Conservation (phyloP, 163 green algal genomes). For the Scenedesmus sp. region DNA sequence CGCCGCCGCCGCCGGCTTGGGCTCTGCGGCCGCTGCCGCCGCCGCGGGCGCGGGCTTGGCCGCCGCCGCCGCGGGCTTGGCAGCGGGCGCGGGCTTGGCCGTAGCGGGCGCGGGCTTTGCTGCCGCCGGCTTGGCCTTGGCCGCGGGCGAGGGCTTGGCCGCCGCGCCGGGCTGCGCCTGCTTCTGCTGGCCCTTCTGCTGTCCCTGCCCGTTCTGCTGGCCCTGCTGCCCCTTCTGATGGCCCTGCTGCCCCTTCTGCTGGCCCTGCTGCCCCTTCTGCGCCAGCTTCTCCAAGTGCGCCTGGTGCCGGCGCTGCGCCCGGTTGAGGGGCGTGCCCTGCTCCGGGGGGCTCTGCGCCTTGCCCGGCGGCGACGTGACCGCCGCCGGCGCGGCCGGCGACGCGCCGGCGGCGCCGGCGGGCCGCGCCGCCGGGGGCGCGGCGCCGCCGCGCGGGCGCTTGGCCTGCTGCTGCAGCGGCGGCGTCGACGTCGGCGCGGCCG, state of each 20-base stretch:
- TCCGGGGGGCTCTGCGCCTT: background rate
- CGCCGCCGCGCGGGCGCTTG: too few relatives aligned
- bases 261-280: background rate
- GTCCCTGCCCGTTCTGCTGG: background rate
- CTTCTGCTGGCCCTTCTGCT: background rate
- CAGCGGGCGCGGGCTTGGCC: too few relatives aligned
- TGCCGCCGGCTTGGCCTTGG: background rate
- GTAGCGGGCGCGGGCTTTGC: background rate
- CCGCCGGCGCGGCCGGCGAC: too few relatives aligned
- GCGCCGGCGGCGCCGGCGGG: too few relatives aligned
- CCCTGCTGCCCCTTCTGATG: background rate
- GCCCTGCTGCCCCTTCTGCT: background rate
- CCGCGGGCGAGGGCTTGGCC: background rate
- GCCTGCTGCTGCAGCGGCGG: too few relatives aligned
- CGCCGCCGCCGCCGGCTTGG: too few relatives aligned
- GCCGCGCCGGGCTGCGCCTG: background rate
- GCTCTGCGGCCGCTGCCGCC: too few relatives aligned
- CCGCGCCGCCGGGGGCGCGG: too few relatives aligned
- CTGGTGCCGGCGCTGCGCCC: background rate
- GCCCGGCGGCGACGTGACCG: background rate
- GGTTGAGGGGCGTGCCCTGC: background rate
- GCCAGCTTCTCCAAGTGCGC: too few relatives aligned
- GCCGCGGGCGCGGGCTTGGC: too few relatives aligned
- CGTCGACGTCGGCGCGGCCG: too few relatives aligned
- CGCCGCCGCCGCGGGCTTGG: too few relatives aligned